Evolutionary conservation across 1,284 basidiomycete genomes (phyloP).

Genomic region (Pseudozyma thailandica): DNA sequence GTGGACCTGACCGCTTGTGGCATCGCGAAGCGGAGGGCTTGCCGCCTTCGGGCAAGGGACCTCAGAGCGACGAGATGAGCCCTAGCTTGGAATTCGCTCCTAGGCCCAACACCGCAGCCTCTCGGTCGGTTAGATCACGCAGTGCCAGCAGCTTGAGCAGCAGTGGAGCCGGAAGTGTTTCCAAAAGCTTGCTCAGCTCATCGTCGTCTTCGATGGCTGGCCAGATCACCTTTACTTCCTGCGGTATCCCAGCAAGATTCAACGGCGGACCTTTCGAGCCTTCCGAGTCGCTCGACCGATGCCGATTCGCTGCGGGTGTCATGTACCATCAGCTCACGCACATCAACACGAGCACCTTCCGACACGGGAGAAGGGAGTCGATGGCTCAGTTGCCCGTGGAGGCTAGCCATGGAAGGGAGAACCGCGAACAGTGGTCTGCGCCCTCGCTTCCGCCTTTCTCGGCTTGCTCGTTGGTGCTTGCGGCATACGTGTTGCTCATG

Average conservation of each 20-base stretch:
- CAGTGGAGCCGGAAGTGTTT: conserved; percentile 29
- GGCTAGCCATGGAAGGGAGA: conserved; percentile 21
- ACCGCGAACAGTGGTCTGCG: conserved; percentile 45
- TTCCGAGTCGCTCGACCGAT: conserved; percentile 48
- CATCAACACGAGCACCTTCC: conserved; percentile 44
- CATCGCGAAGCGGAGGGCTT: conserved; percentile 35
- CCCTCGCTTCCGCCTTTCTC: conserved; percentile 56
- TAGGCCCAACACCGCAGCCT: neutral
- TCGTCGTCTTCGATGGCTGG: conserved; percentile 12
- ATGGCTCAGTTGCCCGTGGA: conserved; percentile 32
- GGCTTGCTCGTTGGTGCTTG: conserved; percentile 57
- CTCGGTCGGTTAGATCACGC: conserved; percentile 14
- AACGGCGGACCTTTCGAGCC: conserved; percentile 57
- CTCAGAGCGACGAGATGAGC: conserved; percentile 23
- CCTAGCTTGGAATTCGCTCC: conserved; percentile 4
- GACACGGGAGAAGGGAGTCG: conserved; percentile 42
- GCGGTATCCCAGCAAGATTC: conserved; percentile 44
- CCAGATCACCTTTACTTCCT: conserved; percentile 15
- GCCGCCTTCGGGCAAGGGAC: conserved; percentile 27
- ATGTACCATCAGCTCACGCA: conserved; percentile 49
- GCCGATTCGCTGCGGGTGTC: conserved; percentile 50
- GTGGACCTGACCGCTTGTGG: conserved; percentile 38
- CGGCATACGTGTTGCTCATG: conserved; percentile 58
- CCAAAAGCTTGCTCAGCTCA: conserved; percentile 27
- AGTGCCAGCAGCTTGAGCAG: conserved; percentile 37